Base-by-base conservation (phyloP, 1,284 basidiomycete genomes). In the Malassezia arunalokei region DNA sequence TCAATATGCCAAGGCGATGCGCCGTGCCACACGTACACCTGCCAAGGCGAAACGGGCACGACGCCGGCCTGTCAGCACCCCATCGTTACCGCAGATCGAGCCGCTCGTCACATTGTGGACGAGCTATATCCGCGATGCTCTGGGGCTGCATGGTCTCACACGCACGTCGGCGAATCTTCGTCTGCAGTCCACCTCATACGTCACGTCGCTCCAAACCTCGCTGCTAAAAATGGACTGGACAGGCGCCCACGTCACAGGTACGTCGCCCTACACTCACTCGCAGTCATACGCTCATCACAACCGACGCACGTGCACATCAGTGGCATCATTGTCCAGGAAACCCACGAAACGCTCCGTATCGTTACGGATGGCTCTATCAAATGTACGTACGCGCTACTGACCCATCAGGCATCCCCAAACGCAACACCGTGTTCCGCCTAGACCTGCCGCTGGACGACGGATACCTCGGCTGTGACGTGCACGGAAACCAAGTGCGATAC, bases 211-310 rank as follows among this genome's bases (percentile, higher is more conserved):
- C 14, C 53, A 55, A 30, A 49, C 35, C 17, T 38, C 53, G 14
- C 30, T 55, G 31, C 43, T 50, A n/a, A 55, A 55, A 41, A 47
- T 47, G 5, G 53, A 55, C 15, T 55, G 53, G 53, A 50, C 35
- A 3, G 53, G 53, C 40, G 48, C 47, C 11, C 33, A 35, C 33
- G 15, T 5, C 33, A 35, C 33, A 35, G 33, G 33, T 35, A 35
- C 33, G 33, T 15, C 33, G 33, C 33, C 33, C 33, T 35, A 5
- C 11, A 11, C 33, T 3, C 14, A 12, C 5, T 50, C 14, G 7
- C 15, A 8, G 46, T 57, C 11, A 49, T 54, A 28, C 56, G 43
- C 20, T 44, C 51, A 8, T 53, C 45, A 1, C 54, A 57, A 32
- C 51, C 56, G 12, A 30, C 46, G 8, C 40, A 49, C 6, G 46